Base-by-base conservation (phyloP, 305 asterid species). In the Fraxinus floribunda region DNA sequence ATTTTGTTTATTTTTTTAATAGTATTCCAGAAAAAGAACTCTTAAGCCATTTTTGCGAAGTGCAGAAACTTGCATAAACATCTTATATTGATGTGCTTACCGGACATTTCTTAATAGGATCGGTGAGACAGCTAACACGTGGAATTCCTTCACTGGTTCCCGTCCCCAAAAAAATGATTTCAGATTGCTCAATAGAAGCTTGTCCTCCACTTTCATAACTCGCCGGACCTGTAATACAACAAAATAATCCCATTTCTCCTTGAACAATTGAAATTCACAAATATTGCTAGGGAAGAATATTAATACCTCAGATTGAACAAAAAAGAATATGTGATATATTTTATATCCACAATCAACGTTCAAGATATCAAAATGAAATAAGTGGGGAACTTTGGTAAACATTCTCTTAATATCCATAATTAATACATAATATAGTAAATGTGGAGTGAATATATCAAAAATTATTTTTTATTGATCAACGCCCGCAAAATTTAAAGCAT, bases 131-230 rank as follows among this genome's bases (percentile, higher is more conserved):
- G 93, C 99, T 96, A 82, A 96, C 98, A 3, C 99, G 98, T 3
- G 98, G 98, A 85, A 96, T 93, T 83, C 99, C 99, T 88, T 96
- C 98, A 86, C 99, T 96, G 78, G 99, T 96, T 78, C 98, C 99
- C 15, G 98, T 94, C 80, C 98, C 99, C 11, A 92, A 38, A 81
- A 96, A 96, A 79, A 92, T 82, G 79, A 96, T 87, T 86, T 96
- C 98, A 29, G 99, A 88, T 86, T 92, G 90, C 55, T 83, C 87
- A 34, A 81, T 62, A 10, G 89, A 82, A 73, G 82, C 72, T 62
- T 86, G 82, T 52, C 83, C 80, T 79, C 77, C 88, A 64, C 52
- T 83, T 16, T 89, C 85, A 84, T 84, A 86, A 89, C 60, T 78
- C 11, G 80, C 76, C 26, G 92, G 82, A 86, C 80, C 98, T 94